A percentile compares a stretch with the other conserved stretches of the same genome.
phyloP scores from a whole-genome alignment of 352 stramenopile species.

The Hyaloperonospora brassicae region DNA sequence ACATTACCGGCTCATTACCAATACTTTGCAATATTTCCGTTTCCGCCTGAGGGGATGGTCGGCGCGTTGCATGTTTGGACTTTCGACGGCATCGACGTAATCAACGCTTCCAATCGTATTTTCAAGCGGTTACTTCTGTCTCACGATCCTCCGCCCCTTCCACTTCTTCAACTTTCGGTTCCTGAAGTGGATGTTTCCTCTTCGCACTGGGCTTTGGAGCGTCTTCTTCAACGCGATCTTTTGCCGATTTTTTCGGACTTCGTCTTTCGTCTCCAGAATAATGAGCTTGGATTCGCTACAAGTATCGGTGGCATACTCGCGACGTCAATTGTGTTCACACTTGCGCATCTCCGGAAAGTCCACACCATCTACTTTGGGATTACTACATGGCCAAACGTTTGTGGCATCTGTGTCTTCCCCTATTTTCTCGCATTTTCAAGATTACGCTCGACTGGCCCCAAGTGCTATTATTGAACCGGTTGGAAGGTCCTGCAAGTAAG shows the following conservation, averaged over 20 bases:
- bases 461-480: neutral
- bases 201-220: too few species aligned
- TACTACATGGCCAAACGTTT: neutral
- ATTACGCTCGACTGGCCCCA: neutral
- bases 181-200: too few species aligned
- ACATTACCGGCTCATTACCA: neutral
- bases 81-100: too few species aligned
- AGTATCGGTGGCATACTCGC: constrained; percentile 1
- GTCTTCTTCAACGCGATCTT: neutral
- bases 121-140: too few species aligned
- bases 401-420: neutral
- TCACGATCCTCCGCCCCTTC: too few species aligned
- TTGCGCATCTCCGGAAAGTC: neutral
- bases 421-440: constrained; percentile 1
- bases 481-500: neutral
- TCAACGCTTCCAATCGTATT: too few species aligned
- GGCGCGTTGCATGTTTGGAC: too few species aligned
- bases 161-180: too few species aligned
- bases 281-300: constrained; percentile 4
- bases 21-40: too few species aligned
- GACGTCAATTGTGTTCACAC: constrained; percentile 3
- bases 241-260: constrained; percentile 2
- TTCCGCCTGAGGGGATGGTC: too few species aligned
- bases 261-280: constrained; percentile 4
- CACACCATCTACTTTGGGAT: constrained; percentile 3